phyloP scores from a whole-genome alignment of 2,329 filamentous ascomycete species.

The Fusarium heterosporum region DNA sequence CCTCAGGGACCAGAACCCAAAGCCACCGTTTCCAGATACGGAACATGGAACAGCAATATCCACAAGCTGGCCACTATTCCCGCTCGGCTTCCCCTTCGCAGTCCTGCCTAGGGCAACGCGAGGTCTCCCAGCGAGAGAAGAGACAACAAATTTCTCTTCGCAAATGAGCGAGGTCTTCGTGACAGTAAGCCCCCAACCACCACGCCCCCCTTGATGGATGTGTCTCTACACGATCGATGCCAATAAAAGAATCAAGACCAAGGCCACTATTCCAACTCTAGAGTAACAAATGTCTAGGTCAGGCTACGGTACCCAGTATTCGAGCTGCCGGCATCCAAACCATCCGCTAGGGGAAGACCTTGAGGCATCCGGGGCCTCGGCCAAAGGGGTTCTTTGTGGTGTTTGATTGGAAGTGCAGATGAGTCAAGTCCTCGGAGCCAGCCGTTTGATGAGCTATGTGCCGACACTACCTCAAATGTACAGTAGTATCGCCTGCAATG shows the following conservation, averaged over 20 bases:
- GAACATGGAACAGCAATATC: neutral
- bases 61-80: slow-evolving; percentile 13
- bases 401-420: slow-evolving; percentile 22
- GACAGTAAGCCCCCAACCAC: neutral
- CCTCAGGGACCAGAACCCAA: slow-evolving; percentile 19
- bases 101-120: neutral
- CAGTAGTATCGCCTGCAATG: neutral
- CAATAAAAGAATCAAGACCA: neutral
- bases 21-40: neutral
- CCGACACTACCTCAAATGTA: slow-evolving; percentile 18
- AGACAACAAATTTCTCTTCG: slow-evolving; percentile 27
- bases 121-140: slow-evolving; percentile 9
- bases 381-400: slow-evolving; percentile 13
- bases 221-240: neutral
- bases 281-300: slow-evolving; percentile 13
- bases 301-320: slow-evolving; percentile 5
- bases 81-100: neutral
- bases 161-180: slow-evolving; percentile 14
- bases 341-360: slow-evolving; percentile 34
- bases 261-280: slow-evolving; percentile 8
- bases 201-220: neutral
- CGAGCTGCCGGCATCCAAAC: slow-evolving; percentile 6
- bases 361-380: slow-evolving; percentile 25
- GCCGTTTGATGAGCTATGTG: slow-evolving; percentile 29
- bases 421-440: slow-evolving; percentile 3